Base-by-base conservation (phyloP, 371 early-diverging fungal species). In the Mucor plumbeus region DNA sequence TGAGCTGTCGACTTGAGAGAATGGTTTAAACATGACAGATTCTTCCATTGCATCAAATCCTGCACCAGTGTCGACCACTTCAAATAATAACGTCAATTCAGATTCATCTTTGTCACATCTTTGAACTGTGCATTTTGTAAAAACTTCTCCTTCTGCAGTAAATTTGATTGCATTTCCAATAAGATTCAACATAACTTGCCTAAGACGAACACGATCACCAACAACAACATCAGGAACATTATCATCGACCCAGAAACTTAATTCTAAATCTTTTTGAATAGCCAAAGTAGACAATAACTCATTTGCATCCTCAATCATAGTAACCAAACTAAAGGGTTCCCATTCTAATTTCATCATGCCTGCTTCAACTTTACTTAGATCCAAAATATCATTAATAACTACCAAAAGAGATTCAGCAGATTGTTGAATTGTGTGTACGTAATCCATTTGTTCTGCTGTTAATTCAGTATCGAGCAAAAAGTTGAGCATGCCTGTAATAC, bases 331-430 rank as follows among this genome's bases (percentile, higher is more conserved):
- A 63, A 88, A 88, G 0, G 88, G 86, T 31, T 86, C 86, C 81
- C 80, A 83, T 63, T 87, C 90, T 19, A 90, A 70, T 43, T 87
- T 87, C 86, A 90, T 85, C 87, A 88, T 90, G 13, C 90, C 90
- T 3, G 89, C 88, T 63, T 90, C 90, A 3, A 90, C 88, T 69
- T 90, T 90, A 65, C 87, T 86, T 9, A 88, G 73, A 71, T 90
- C 90, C 67, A 90, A 53, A 58, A 90, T 88, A 68, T 90, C 90
- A 64, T 90, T 90, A 60, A 90, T 88, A n/a, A 90, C 87, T 10
- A 86, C 77, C 21, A 90, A 64, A 14, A 90, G 65, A 0, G 87
- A 85, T 60, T 88, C 87, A 0, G 87, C 90, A 17, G 87, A 87
- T 57, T 86, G 87, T 61, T 87, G 87, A 10, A 90, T 86, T 0